phyloP scores from a whole-genome alignment of 2,329 filamentous ascomycete species.

The Monilinia fructigena region DNA sequence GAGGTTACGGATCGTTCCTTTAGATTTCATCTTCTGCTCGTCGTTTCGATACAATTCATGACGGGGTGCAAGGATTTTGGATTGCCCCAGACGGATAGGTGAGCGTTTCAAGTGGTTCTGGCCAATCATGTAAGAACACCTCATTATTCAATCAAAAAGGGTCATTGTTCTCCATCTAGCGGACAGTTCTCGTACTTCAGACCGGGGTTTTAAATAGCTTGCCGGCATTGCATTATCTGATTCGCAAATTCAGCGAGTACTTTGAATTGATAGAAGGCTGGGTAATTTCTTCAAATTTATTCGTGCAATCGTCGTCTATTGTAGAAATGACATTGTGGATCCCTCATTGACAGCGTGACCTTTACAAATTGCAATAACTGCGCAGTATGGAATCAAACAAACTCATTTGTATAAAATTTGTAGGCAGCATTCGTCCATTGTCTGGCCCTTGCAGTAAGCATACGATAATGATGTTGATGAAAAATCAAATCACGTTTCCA shows the following conservation, averaged over 20 bases:
- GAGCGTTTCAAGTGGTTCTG: neutral
- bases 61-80: neutral
- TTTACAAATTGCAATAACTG: neutral
- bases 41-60: slow-evolving; percentile 5
- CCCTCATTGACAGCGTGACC: neutral
- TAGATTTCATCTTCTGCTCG: neutral
- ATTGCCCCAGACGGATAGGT: neutral
- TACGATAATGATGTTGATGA: neutral
- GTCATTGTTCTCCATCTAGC: neutral
- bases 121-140: neutral
- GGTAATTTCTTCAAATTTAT: neutral
- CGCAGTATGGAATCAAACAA: neutral
- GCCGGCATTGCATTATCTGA: neutral
- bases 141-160: neutral
- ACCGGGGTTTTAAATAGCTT: neutral
- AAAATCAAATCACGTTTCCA: neutral
- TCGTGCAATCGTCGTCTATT: neutral
- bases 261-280: neutral
- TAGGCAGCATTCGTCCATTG: neutral
- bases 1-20: neutral
- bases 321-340: neutral
- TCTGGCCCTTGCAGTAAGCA: neutral
- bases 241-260: slow-evolving; percentile 17
- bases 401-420: neutral
- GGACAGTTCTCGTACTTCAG: neutral